phyloP scores from a whole-genome alignment of 2,329 filamentous ascomycete genomes.

The Diaporthe aspalathi region DNA sequence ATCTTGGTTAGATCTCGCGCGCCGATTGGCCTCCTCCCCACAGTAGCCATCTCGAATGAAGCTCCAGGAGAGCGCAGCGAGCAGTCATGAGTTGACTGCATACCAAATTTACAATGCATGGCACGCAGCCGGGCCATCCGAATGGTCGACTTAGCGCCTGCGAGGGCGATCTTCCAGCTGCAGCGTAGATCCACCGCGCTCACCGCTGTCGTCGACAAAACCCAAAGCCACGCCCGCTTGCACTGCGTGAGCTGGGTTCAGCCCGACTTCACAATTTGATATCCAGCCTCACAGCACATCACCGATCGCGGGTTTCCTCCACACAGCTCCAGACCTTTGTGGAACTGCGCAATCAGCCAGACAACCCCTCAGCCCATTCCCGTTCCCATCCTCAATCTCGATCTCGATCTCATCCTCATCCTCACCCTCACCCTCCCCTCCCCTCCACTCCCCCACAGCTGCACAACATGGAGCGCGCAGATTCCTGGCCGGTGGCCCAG shows the following conservation, averaged over 20 bases:
- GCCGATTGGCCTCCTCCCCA: slow-evolving; percentile 12
- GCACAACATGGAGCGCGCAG: slow-evolving; percentile 8
- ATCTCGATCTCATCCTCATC: too few relatives aligned
- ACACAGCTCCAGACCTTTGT: background rate
- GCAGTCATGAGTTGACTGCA: slow-evolving; percentile 15
- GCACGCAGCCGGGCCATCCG: slow-evolving; percentile 25
- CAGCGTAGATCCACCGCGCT: slow-evolving; percentile 27
- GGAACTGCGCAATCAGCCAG: background rate
- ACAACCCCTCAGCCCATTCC: background rate
- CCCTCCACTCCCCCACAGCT: background rate
- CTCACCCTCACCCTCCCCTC: background rate
- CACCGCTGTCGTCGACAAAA: slow-evolving; percentile 27
- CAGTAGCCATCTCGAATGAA: slow-evolving; percentile 5
- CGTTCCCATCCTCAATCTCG: background rate
- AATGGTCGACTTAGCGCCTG: slow-evolving; percentile 28
- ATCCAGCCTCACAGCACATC: slow-evolving; percentile 8
- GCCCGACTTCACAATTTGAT: slow-evolving; percentile 12
- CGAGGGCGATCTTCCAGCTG: slow-evolving; percentile 21
- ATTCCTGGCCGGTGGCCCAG: slow-evolving; percentile 35
- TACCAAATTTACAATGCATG: slow-evolving; percentile 21
- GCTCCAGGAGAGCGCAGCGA: background rate
- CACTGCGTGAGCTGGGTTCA: slow-evolving; percentile 5
- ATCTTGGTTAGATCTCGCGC: background rate
- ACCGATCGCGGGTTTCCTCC: background rate
- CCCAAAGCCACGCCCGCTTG: slow-evolving; percentile 10